These are phyloP conservation scores for Anthracocystis setariae DNA, from an alignment of 1,284 basidiomycete species.

Conservation along the genomic window DNA sequence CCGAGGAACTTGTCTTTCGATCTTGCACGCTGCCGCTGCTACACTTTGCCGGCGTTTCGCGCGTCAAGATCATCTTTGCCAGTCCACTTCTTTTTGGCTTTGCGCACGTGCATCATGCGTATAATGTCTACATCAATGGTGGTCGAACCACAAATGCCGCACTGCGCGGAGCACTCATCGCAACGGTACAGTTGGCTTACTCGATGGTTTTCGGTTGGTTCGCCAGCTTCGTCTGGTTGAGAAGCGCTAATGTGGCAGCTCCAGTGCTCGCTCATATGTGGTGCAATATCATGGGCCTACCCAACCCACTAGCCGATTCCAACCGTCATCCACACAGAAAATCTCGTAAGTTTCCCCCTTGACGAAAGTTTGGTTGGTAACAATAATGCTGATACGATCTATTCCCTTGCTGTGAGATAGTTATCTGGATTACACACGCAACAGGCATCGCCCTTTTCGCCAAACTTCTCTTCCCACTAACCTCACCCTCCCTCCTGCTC, in stretches of 20 bases:
- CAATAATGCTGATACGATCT: background rate
- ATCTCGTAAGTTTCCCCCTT: conserved; percentile 66
- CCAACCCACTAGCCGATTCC: conserved; percentile 71
- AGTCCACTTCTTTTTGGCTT: conserved; percentile 88
- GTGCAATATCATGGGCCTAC: conserved; percentile 95
- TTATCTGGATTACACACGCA: conserved; percentile 71
- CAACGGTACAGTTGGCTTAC: conserved; percentile 80
- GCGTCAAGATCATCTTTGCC: conserved; percentile 76
- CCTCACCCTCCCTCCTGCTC: conserved; percentile 26
- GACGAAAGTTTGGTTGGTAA: too few species aligned
- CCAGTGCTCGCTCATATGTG: conserved; percentile 75
- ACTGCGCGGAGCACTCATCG: conserved; percentile 72
- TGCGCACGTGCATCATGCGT: conserved; percentile 91
- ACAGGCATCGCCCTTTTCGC: conserved; percentile 72
- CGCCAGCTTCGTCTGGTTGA: conserved; percentile 83
- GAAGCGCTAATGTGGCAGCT: conserved; percentile 73
- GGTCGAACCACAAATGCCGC: conserved; percentile 71
- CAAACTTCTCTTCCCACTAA: conserved; percentile 51
- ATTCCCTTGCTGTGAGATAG: conserved; percentile 68
- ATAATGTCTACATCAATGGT: conserved; percentile 78
- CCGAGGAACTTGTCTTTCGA: conserved; percentile 92
- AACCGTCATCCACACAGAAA: conserved; percentile 68
- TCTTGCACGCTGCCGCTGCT: conserved; percentile 82
- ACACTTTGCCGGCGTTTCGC: conserved; percentile 75
- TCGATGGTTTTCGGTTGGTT: conserved; percentile 93